phyloP scores from a whole-genome alignment of 371 early-diverging fungal genomes.

The Circinella umbellata region DNA sequence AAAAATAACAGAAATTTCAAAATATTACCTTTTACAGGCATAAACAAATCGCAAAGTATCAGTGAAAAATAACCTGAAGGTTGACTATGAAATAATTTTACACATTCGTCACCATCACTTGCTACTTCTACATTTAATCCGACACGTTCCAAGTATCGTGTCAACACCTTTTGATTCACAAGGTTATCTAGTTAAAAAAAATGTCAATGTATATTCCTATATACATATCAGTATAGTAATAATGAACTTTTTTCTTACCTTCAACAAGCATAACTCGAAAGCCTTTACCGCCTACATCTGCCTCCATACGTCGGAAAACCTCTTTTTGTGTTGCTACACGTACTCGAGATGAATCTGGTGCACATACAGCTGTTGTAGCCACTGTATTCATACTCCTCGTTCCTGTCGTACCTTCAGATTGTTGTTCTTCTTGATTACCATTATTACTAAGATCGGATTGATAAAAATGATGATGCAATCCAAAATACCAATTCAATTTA shows the following conservation, averaged over 20 bases:
- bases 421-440: neutral
- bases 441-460: constrained; percentile 1
- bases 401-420: neutral
- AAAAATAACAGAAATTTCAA: no score
- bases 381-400: neutral
- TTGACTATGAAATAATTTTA: constrained; percentile 48
- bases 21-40: constrained; percentile 67
- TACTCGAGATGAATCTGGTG: constrained; percentile 51
- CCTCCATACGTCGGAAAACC: constrained; percentile 58
- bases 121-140: constrained; percentile 59
- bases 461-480: constrained; percentile 30
- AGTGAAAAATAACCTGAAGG: constrained; percentile 55
- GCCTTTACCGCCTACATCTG: constrained; percentile 59
- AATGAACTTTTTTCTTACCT: constrained; percentile 34
- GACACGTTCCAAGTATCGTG: constrained; percentile 53
- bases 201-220: neutral
- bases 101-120: constrained; percentile 58
- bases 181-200: constrained; percentile 49
- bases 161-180: constrained; percentile 67
- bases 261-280: constrained; percentile 54
- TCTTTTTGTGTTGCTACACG: constrained; percentile 59
- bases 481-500: constrained; percentile 61
- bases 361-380: constrained; percentile 15
- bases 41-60: constrained; percentile 65
- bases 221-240: neutral